Evolutionary conservation across 345 rosid genomes (phyloP).

Genomic region (Kandelia obovata): DNA sequence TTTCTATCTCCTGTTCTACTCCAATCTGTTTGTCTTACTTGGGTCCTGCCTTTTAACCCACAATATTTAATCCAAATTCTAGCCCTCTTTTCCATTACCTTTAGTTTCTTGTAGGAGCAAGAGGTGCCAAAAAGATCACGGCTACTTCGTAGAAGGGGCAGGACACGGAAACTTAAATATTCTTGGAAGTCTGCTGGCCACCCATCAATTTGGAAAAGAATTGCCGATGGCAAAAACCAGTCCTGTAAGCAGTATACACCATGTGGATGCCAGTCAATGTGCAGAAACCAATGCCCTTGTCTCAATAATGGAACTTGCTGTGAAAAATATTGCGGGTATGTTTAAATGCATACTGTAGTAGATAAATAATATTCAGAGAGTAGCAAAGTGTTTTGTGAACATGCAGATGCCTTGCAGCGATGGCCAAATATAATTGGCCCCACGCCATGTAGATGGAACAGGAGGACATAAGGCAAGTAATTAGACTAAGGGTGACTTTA

Average conservation of each 20-base stretch:
- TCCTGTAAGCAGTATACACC: conserved; percentile 76
- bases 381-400: not conserved
- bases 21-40: not conserved
- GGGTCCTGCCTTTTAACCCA: not conserved
- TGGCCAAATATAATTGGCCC: not conserved
- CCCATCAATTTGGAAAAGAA: conserved; percentile 69
- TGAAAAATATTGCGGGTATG: conserved; percentile 96
- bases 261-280: conserved; percentile 76
- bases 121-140: conserved; percentile 55
- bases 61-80: conserved; percentile 3
- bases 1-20: not conserved
- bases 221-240: conserved; percentile 55
- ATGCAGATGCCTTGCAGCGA: conserved; percentile 1
- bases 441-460: not conserved
- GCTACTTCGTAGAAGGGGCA: conserved; percentile 63
- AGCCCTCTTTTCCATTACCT: conserved; percentile 12
- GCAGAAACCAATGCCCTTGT: conserved; percentile 86
- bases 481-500: not conserved
- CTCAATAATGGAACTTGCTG: conserved; percentile 71
- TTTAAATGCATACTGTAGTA: conserved; percentile 16
- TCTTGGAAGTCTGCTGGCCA: conserved; percentile 80
- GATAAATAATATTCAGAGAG: conserved; percentile 1
- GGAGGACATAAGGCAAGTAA: not conserved
- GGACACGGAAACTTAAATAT: conserved; percentile 80
- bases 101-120: conserved; percentile 53